Conservation (phyloP, 768 basidiomycete genomes). For the Trametes meyenii region DNA sequence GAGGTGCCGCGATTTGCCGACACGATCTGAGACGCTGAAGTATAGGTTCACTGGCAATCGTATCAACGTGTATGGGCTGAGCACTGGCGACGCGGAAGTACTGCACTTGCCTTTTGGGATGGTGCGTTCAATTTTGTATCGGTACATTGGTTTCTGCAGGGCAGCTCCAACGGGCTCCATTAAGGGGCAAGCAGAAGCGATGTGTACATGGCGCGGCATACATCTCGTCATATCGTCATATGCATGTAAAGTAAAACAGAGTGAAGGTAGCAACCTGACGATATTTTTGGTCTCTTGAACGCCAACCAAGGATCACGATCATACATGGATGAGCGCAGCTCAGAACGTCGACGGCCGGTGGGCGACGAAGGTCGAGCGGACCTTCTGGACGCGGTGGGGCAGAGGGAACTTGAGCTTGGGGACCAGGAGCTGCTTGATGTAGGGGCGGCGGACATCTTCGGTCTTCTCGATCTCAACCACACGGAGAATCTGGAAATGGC, state of each 20-base stretch:
- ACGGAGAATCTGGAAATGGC: conserved; percentile 80
- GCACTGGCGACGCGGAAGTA: too few species aligned
- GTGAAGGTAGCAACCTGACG: conserved; percentile 13
- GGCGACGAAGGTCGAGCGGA: conserved; percentile 80
- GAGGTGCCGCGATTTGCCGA: too few species aligned
- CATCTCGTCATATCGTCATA: conserved; percentile 27
- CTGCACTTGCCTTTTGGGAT: too few species aligned
- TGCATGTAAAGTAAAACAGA: conserved; percentile 20
- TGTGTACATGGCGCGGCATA: conserved; percentile 19
- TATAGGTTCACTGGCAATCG: too few species aligned
- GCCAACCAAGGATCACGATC: neutral
- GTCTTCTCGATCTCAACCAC: conserved; percentile 95
- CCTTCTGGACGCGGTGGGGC: conserved; percentile 83
- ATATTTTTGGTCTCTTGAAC: conserved; percentile 13
- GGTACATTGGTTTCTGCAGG: too few species aligned
- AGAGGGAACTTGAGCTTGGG: conserved; percentile 97
- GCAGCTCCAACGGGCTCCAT: neutral
- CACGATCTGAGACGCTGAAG: too few species aligned
- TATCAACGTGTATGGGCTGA: too few species aligned
- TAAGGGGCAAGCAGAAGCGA: conserved; percentile 4
- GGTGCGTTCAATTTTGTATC: too few species aligned
- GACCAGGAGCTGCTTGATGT: conserved; percentile 94
- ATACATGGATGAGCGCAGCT: conserved; percentile 12
- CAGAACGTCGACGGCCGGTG: conserved; percentile 76
- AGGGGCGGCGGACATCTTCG: conserved; percentile 90